Evolutionary conservation across 805 yeast species (phyloP).

Genomic region (Candida sonorensis): DNA sequence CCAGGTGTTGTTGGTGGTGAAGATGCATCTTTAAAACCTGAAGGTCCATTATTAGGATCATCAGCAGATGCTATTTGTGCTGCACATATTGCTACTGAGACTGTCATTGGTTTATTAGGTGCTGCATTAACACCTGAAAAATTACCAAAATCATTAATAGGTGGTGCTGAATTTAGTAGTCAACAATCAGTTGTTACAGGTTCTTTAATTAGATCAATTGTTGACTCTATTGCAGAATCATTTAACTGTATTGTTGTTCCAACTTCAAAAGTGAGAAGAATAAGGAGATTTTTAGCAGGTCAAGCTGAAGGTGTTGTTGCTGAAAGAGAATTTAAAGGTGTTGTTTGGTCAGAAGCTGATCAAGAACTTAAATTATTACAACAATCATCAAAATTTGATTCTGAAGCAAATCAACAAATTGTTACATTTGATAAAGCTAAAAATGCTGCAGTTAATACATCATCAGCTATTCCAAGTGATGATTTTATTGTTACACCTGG

Average conservation of each 20-base stretch:
- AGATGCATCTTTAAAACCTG: slow-evolving; percentile 38
- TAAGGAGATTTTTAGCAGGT: slow-evolving; percentile 91
- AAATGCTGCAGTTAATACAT: slow-evolving; percentile 29
- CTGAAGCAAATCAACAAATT: slow-evolving; percentile 29
- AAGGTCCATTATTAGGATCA: slow-evolving; percentile 76
- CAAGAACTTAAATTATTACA: slow-evolving; percentile 57
- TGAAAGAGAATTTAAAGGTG: slow-evolving; percentile 90
- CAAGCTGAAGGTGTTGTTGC: slow-evolving; percentile 90
- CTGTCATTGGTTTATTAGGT: slow-evolving; percentile 72
- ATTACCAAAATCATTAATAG: slow-evolving; percentile 45
- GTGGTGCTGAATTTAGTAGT: no score
- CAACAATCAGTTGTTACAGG: slow-evolving; percentile 57
- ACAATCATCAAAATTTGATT: slow-evolving; percentile 29
- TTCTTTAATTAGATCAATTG: slow-evolving; percentile 59
- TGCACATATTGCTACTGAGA: slow-evolving; percentile 80
- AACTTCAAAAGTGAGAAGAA: slow-evolving; percentile 85
- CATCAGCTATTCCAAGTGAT: slow-evolving; percentile 67
- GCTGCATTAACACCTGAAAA: slow-evolving; percentile 71
- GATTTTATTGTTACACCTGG: slow-evolving; percentile 71
- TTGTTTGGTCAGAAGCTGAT: slow-evolving; percentile 77
- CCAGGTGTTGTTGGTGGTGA: slow-evolving; percentile 37
- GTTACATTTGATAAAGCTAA: slow-evolving; percentile 32
- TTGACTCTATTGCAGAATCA: slow-evolving; percentile 78
- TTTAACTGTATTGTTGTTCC: slow-evolving; percentile 86
- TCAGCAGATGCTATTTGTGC: slow-evolving; percentile 90